phyloP scores from a whole-genome alignment of 106 monocot species.

The Apostasia ramifera region DNA sequence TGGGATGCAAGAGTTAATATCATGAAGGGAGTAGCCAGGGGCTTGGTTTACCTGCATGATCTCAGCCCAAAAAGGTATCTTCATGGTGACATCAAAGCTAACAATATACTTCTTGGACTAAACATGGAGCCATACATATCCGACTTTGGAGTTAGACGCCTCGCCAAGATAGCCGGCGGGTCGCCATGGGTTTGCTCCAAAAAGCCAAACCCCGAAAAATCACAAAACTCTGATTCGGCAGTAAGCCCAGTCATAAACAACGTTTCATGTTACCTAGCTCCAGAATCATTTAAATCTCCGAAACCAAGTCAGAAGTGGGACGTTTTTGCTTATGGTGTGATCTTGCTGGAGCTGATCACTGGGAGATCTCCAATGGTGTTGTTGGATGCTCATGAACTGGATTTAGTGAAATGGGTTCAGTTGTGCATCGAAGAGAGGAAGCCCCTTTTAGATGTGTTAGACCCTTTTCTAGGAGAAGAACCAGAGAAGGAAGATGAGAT shows the following conservation, averaged over 20 bases:
- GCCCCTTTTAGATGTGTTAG: conserved; percentile 44
- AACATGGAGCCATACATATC: conserved; percentile 37
- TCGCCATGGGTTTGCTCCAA: conserved; percentile 35
- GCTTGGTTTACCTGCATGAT: conserved; percentile 41
- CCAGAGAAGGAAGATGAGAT: conserved; percentile 63
- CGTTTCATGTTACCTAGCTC: conserved; percentile 57
- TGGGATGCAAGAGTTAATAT: conserved; percentile 33
- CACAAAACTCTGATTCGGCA: conserved; percentile 31
- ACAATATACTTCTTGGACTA: conserved; percentile 44
- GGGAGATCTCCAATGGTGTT: conserved; percentile 55
- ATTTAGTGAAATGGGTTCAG: conserved; percentile 59
- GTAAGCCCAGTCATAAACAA: conserved; percentile 32
- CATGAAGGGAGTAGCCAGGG: conserved; percentile 28
- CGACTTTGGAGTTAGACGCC: conserved; percentile 38
- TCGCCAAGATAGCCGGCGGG: conserved; percentile 49
- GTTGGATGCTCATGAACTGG: conserved; percentile 40
- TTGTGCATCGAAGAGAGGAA: conserved; percentile 68
- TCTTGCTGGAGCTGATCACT: conserved; percentile 68
- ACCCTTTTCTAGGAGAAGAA: conserved; percentile 34
- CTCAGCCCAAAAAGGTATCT: conserved; percentile 33
- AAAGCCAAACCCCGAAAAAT: conserved; percentile 18
- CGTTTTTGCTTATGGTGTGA: conserved; percentile 64
- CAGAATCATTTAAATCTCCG: conserved; percentile 50
- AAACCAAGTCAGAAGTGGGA: conserved; percentile 90
- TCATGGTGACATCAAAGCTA: conserved; percentile 12